Conservation (phyloP, 257 asterid genomes). For the Euphrasia confusa region DNA sequence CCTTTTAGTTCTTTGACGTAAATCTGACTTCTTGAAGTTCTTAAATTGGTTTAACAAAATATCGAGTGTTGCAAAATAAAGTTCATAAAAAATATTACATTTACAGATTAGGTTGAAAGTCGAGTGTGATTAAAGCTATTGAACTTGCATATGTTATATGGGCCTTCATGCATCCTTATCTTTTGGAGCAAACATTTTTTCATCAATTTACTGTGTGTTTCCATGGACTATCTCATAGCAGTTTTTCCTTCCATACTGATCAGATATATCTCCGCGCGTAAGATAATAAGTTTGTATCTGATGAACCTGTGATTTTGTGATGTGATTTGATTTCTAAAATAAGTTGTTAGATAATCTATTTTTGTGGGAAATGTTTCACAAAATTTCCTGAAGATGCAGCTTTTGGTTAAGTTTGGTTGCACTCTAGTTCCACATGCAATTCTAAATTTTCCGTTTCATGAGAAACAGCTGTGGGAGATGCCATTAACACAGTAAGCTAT, state of each 20-base stretch:
- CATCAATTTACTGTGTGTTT: not conserved
- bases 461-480: constrained; percentile 7
- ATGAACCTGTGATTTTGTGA: not conserved
- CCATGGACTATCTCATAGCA: not conserved
- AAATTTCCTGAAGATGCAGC: not conserved
- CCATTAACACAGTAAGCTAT: constrained; percentile 6
- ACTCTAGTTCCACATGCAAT: not conserved
- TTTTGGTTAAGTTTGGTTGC: not conserved
- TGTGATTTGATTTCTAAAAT: constrained; percentile 3
- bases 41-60: not conserved
- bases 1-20: too few relatives aligned
- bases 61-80: not conserved
- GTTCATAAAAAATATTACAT: not conserved
- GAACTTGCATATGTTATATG: not conserved
- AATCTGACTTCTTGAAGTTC: too few relatives aligned
- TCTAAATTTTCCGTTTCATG: not conserved
- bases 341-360: not conserved
- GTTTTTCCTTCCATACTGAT: not conserved
- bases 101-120: not conserved
- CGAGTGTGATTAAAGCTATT: not conserved
- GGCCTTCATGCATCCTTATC: not conserved
- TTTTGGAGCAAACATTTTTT: not conserved
- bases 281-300: not conserved
- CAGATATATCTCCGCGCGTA: not conserved
- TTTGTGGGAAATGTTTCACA: not conserved